phyloP scores from a whole-genome alignment of 345 rosid genomes.

The Atalantia buxifolia region DNA sequence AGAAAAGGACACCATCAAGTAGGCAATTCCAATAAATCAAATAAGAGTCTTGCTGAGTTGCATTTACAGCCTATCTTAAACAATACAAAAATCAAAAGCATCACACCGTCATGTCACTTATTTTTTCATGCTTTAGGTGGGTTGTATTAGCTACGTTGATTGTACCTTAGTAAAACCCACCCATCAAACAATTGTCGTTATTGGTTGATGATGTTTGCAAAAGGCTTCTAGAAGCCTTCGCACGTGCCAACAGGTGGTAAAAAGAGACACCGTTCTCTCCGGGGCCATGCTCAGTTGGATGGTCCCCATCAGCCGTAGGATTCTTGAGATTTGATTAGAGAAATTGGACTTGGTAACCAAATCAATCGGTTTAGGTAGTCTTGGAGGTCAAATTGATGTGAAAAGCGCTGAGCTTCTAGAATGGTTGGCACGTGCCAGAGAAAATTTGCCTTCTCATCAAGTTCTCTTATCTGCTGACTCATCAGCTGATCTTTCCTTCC shows the following conservation, averaged over 20 bases:
- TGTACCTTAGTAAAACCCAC: too few species aligned
- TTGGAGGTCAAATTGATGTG: background rate
- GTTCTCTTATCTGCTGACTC: background rate
- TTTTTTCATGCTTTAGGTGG: too few species aligned
- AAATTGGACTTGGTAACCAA: background rate
- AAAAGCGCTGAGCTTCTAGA: background rate
- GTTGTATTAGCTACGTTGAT: too few species aligned
- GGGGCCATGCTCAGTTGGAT: background rate
- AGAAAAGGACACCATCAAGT: too few species aligned
- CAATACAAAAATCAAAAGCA: too few species aligned
- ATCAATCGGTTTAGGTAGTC: background rate
- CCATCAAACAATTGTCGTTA: background rate
- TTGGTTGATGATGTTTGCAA: too few species aligned
- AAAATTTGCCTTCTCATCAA: background rate
- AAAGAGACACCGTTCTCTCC: background rate
- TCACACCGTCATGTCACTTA: too few species aligned
- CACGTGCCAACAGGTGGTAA: background rate
- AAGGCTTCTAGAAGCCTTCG: constrained; percentile 12
- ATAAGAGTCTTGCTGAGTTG: too few species aligned
- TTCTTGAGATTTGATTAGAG: background rate
- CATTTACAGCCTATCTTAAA: too few species aligned
- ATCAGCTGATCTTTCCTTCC: background rate
- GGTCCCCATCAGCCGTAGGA: background rate
- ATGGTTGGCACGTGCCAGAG: background rate
- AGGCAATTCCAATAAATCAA: too few species aligned